These are phyloP conservation scores for Melaleuca alternifolia DNA, from an alignment of 345 rosid species.

Conservation along the genomic window DNA sequence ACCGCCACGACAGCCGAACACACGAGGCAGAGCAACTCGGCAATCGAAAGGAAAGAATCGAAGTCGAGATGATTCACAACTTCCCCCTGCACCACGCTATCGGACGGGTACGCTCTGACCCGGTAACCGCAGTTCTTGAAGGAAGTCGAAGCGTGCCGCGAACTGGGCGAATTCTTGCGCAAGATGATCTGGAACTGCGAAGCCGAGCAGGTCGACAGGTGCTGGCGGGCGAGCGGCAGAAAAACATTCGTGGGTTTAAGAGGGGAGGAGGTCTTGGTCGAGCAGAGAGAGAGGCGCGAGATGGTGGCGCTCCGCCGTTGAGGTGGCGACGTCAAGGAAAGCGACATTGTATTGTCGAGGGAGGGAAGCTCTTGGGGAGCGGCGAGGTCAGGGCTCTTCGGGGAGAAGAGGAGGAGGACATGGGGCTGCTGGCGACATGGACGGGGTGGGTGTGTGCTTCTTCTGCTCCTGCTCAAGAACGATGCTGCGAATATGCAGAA, in stretches of 20 bases:
- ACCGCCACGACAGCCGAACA: background rate
- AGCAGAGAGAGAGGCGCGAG: background rate
- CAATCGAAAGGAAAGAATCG: background rate
- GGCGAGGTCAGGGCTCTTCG: background rate
- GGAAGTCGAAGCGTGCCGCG: background rate
- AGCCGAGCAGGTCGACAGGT: background rate
- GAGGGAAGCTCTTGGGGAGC: background rate
- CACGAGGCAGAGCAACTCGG: background rate
- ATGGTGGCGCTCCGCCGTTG: background rate
- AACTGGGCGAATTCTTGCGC: background rate
- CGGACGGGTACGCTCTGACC: slow-evolving; percentile 3
- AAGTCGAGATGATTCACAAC: background rate
- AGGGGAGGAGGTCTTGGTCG: background rate
- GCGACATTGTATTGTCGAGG: background rate
- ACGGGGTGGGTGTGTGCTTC: background rate
- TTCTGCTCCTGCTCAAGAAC: background rate
- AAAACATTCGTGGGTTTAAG: background rate
- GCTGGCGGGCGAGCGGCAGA: background rate
- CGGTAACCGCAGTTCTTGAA: background rate
- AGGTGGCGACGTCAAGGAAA: background rate
- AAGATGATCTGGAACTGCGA: background rate
- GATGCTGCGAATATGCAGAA: background rate
- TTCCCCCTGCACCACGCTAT: background rate
- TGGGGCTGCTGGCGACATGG: background rate
- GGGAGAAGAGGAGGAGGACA: background rate